A percentile compares a stretch with the other conserved stretches of the same genome.
Evolutionary conservation across 2,329 filamentous ascomycete species (phyloP).

Genomic region (Pseudogymnoascus pannorum): DNA sequence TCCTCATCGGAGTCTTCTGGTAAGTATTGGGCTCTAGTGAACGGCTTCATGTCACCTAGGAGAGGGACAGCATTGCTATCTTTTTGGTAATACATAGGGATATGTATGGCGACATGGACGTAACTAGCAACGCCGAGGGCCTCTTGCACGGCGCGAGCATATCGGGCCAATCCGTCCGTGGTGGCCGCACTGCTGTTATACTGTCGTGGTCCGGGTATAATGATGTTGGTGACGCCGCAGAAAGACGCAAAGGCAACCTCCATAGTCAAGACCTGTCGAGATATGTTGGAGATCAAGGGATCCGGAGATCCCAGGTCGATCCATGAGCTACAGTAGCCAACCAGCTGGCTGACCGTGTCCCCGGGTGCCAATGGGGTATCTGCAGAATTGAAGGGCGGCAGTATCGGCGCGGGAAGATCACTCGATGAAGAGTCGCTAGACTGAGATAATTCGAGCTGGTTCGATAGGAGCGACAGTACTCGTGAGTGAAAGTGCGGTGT

Average conservation of each 20-base stretch:
- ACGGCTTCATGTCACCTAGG: conserved; percentile 25
- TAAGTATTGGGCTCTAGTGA: conserved; percentile 24
- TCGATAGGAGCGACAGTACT: conserved; percentile 54
- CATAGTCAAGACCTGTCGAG: conserved; percentile 80
- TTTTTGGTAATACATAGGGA: conserved; percentile 75
- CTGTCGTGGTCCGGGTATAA: conserved; percentile 70
- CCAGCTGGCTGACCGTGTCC: conserved; percentile 61
- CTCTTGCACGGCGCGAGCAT: conserved; percentile 77
- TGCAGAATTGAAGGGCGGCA: conserved; percentile 65
- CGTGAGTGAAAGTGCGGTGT: conserved; percentile 64
- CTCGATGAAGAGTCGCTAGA: conserved; percentile 34
- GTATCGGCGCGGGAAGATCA: conserved; percentile 46
- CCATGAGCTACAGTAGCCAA: conserved; percentile 82
- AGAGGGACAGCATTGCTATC: conserved; percentile 37
- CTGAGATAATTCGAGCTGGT: conserved; percentile 39
- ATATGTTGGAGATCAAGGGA: conserved; percentile 76
- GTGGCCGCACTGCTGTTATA: conserved; percentile 46
- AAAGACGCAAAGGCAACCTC: conserved; percentile 95
- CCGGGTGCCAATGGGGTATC: conserved; percentile 70
- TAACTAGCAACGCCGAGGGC: conserved; percentile 67
- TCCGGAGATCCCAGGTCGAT: conserved; percentile 82
- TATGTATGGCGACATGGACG: conserved; percentile 70
- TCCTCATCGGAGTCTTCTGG: conserved; percentile 29
- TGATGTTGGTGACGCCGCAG: conserved; percentile 76
- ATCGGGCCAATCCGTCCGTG: conserved; percentile 58